Base-by-base conservation (phyloP, 1,284 basidiomycete species). In the Leccinum pachyderme region DNA sequence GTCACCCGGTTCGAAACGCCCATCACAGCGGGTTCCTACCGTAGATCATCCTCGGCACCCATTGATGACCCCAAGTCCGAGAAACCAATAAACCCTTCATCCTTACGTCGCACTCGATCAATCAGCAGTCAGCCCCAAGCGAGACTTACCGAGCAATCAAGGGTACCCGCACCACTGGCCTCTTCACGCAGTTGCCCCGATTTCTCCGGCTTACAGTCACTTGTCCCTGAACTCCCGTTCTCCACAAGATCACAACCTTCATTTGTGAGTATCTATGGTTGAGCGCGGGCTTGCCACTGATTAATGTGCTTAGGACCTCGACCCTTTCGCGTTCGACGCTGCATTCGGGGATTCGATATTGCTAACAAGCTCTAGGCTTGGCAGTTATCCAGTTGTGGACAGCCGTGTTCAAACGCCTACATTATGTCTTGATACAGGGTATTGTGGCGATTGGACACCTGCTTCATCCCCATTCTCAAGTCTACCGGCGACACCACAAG, bases 1-100 rank as follows among this genome's bases (percentile, higher is more conserved):
- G 76, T 86, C 32, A 84, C 84, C 11, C 80, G 86, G 45, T 89
- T 89, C 67, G 87, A 89, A 69, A 76, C 77, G 0, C 87, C 87
- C 18, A 79, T 89, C 49, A 89, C 87, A 2, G 86, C 83, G 11
- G 74, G 77, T 32, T 75, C 77, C 41, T 88, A 80, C 68, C 74
- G 73, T 46, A 78, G 80, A 37, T 79, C 78, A 22, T 79, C 76
- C 48, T 81, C 79, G 18, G 78, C 77, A 29, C 79, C 79, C 5
- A 51, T 73, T 29, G 61, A 69, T 33, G 57, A 61, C 12, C 25
- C 57, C n/a, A 53, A 60, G 51, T 51, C 52, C 7, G 56, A 60
- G 50, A 54, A 57, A 46, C 29, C 51, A 6, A 29, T 51, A 13
- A 32, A 32, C 24, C 51, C 59, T 0, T 35, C 58, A 9, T 43